Conservation (phyloP, 345 rosid species). For the Euphorbia peplus region DNA sequence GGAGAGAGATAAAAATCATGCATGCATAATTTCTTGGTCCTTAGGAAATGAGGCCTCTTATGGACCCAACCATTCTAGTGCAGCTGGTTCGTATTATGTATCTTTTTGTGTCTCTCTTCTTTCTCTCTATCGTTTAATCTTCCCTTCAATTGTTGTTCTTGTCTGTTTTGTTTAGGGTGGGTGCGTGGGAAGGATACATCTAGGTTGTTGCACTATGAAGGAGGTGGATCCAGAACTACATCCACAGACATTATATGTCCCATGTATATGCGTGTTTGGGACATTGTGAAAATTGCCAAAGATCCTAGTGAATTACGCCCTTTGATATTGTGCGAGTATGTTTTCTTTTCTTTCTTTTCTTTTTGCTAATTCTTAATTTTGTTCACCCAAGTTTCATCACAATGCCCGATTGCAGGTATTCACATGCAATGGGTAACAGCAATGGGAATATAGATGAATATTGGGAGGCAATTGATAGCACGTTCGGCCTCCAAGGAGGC, state of each 20-base stretch:
- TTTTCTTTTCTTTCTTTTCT: conserved; percentile 14
- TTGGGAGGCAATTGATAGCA: conserved; percentile 91
- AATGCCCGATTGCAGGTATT: conserved; percentile 60
- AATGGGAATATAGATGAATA: conserved; percentile 78
- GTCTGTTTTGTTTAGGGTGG: conserved; percentile 61
- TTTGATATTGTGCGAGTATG: conserved; percentile 98
- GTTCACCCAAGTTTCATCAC: conserved; percentile 18
- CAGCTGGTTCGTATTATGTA: conserved; percentile 56
- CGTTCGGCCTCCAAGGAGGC: conserved; percentile 98
- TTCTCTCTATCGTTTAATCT: not conserved
- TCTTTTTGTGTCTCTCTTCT: not conserved
- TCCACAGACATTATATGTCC: conserved; percentile 97
- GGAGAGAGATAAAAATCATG: conserved; percentile 95
- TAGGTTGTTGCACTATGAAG: conserved; percentile 86
- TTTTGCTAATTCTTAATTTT: conserved; percentile 10
- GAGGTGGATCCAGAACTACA: conserved; percentile 88
- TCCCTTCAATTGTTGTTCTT: conserved; percentile 16
- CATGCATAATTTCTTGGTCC: conserved; percentile 91
- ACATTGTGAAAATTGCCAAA: conserved; percentile 89
- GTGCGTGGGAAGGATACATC: conserved; percentile 78
- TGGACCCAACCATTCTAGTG: conserved; percentile 97
- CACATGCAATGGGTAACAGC: conserved; percentile 99
- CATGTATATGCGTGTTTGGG: conserved; percentile 99
- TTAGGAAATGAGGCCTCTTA: conserved; percentile 92
- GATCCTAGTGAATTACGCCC: conserved; percentile 86